These are phyloP conservation scores for Kregervanrija fluxuum DNA, from an alignment of 805 yeast species.

Conservation along the genomic window DNA sequence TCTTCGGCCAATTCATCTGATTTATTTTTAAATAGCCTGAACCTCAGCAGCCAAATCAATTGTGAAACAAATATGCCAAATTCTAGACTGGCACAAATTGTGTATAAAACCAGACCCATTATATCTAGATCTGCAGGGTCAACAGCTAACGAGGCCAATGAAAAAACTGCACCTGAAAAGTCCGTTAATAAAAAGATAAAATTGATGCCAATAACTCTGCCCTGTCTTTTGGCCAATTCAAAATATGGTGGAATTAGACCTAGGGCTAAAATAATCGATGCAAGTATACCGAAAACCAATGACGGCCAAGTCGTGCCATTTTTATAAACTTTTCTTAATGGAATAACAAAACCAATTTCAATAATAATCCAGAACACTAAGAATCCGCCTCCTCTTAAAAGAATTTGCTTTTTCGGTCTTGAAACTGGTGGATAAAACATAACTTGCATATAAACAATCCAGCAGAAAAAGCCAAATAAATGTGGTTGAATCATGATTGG, in stretches of 20 bases:
- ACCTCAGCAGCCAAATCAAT: constrained; percentile 55
- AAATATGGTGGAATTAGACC: constrained; percentile 52
- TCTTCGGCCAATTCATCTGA: not conserved
- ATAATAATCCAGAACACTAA: constrained; percentile 30
- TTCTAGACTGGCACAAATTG: constrained; percentile 67
- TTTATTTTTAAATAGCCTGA: constrained; percentile 18
- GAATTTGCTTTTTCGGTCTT: constrained; percentile 25
- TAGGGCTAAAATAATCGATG: constrained; percentile 40
- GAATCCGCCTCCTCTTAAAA: constrained; percentile 27
- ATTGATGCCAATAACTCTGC: constrained; percentile 50
- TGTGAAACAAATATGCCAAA: constrained; percentile 71
- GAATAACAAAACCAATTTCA: constrained; percentile 44
- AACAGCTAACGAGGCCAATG: constrained; percentile 53
- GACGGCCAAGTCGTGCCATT: constrained; percentile 39
- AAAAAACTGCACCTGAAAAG: constrained; percentile 50
- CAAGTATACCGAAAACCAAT: constrained; percentile 41
- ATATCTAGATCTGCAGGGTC: constrained; percentile 49
- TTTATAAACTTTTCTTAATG: constrained; percentile 39
- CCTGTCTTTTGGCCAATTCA: constrained; percentile 44
- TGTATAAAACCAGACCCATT: constrained; percentile 74
- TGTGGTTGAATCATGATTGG: constrained; percentile 50
- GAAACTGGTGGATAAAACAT: constrained; percentile 47
- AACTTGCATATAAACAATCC: constrained; percentile 40
- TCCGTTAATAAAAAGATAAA: constrained; percentile 44
- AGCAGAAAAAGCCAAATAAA: constrained; percentile 44